phyloP scores from a whole-genome alignment of 2,329 filamentous ascomycete genomes.

The Colletotrichum cordylinicola region DNA sequence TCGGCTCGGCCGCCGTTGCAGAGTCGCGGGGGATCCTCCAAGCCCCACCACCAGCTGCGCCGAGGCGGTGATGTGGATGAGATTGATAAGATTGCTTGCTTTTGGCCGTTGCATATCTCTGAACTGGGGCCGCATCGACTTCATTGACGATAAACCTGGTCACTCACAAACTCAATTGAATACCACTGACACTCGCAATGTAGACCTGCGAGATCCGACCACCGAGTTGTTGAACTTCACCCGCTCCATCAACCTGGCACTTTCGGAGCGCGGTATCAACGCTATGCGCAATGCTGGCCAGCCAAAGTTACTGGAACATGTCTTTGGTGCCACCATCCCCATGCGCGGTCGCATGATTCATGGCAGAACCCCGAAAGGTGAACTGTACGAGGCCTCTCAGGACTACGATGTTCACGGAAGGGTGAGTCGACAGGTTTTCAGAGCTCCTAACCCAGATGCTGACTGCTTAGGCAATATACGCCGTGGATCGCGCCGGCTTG shows the following conservation, averaged over 20 bases:
- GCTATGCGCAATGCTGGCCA: conserved; percentile 77
- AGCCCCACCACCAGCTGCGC: conserved; percentile 3
- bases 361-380: conserved; percentile 66
- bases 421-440: conserved; percentile 48
- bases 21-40: background rate
- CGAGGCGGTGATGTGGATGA: background rate
- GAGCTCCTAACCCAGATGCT: background rate
- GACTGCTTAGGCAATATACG: conserved; percentile 72
- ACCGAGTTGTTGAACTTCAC: conserved; percentile 93
- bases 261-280: conserved; percentile 93
- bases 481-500: conserved; percentile 82
- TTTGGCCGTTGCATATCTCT: background rate
- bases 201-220: conserved; percentile 85
- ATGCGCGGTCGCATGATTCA: conserved; percentile 99
- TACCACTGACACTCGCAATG: background rate
- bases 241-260: conserved; percentile 96
- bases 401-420: conserved; percentile 88
- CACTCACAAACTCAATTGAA: background rate
- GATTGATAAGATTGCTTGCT: background rate
- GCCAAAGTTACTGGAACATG: conserved; percentile 71
- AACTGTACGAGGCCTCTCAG: conserved; percentile 80
- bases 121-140: background rate
- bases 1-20: background rate
- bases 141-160: background rate
- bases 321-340: conserved; percentile 82